Evolutionary conservation across 108 stramenopile species (phyloP).

Genomic region (Cylindrotheca fusiformis): DNA sequence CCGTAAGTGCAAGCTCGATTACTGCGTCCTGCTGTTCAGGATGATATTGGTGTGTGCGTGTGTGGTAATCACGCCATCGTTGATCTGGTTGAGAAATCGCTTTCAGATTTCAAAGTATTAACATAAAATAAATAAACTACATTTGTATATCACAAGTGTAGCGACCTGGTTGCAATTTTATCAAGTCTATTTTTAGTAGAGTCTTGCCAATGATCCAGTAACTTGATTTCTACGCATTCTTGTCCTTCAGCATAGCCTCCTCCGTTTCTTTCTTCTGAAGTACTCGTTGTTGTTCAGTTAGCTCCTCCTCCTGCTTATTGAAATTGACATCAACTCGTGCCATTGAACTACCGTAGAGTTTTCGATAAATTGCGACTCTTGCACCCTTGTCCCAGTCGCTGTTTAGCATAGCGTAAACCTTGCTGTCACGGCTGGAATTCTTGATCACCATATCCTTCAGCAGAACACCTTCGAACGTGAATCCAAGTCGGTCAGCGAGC

Average conservation of each 20-base stretch:
- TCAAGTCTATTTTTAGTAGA: neutral
- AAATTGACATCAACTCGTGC: slow-evolving; percentile 52
- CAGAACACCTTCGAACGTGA: slow-evolving; percentile 65
- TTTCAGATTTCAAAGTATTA: neutral
- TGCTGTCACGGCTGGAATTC: slow-evolving; percentile 74
- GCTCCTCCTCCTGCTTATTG: slow-evolving; percentile 68
- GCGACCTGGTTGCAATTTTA: no score
- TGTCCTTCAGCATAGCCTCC: slow-evolving; percentile 12
- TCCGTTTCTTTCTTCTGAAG: slow-evolving; percentile 33
- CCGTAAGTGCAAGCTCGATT: slow-evolving; percentile 7
- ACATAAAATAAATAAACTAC: slow-evolving; percentile 1
- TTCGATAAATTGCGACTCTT: slow-evolving; percentile 51
- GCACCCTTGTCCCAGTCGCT: slow-evolving; percentile 87
- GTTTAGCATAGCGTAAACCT: slow-evolving; percentile 83
- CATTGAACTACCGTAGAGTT: slow-evolving; percentile 64
- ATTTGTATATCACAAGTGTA: neutral
- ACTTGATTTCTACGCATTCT: slow-evolving; percentile 3
- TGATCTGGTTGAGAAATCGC: neutral
- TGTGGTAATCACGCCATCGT: slow-evolving; percentile 28
- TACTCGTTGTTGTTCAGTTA: slow-evolving; percentile 53
- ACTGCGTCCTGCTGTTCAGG: slow-evolving; percentile 26
- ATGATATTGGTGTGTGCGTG: slow-evolving; percentile 8
- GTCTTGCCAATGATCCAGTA: neutral
- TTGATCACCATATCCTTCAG: slow-evolving; percentile 78
- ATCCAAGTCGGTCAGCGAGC: slow-evolving; percentile 63